Percentiles rank a stretch among this genome's conserved stretches.
phyloP scores from a whole-genome alignment of 2,329 filamentous ascomycete genomes.

The Periconia sp. region DNA sequence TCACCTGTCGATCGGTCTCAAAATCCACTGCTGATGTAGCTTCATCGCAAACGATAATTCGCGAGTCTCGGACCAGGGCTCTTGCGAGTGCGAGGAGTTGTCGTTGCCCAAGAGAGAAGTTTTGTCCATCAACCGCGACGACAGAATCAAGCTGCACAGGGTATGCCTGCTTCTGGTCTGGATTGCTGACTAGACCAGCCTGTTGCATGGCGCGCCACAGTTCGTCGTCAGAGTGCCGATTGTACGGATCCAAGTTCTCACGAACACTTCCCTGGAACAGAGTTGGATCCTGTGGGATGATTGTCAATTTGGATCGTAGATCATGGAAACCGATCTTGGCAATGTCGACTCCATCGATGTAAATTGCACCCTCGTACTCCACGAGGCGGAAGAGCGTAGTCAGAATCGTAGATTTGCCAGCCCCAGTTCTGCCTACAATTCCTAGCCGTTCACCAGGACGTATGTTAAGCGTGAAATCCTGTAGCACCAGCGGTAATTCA shows the following conservation, averaged over 20 bases:
- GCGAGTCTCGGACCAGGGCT: constrained; percentile 81
- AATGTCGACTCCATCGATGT: constrained; percentile 60
- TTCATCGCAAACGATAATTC: constrained; percentile 96
- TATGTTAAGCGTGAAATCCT: constrained; percentile 65
- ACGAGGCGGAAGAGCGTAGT: constrained; percentile 74
- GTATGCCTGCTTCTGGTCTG: constrained; percentile 49
- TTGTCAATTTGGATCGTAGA: constrained; percentile 73
- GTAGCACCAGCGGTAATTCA: constrained; percentile 52
- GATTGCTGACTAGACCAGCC: constrained; percentile 65
- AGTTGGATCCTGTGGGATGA: constrained; percentile 83
- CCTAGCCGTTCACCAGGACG: constrained; percentile 76
- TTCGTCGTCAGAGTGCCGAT: constrained; percentile 73
- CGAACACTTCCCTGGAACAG: constrained; percentile 80
- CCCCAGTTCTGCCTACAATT: constrained; percentile 80
- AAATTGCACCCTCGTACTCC: constrained; percentile 51
- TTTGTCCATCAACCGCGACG: constrained; percentile 93
- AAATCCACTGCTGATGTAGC: constrained; percentile 92
- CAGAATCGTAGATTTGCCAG: constrained; percentile 84
- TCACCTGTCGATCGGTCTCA: constrained; percentile 95
- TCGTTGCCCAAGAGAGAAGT: constrained; percentile 92
- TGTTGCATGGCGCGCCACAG: constrained; percentile 78
- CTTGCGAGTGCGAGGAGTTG: constrained; percentile 94
- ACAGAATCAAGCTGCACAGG: constrained; percentile 79
- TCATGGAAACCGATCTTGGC: constrained; percentile 73
- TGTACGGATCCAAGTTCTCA: constrained; percentile 78